Conservation (phyloP, 768 basidiomycete species). For the Boletus rufocinnamomeus region DNA sequence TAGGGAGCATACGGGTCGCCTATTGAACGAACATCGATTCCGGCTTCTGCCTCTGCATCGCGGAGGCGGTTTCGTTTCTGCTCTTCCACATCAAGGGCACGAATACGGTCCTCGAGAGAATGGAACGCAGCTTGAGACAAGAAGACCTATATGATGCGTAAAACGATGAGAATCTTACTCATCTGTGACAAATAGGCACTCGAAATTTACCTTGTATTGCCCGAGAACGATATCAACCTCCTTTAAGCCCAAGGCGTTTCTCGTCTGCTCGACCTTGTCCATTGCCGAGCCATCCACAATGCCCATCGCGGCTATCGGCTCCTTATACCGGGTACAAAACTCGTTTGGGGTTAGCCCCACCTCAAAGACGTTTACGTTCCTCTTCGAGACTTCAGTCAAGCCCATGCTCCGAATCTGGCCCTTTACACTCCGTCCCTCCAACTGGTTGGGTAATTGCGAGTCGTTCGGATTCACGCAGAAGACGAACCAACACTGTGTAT, state of each 20-base stretch:
- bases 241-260: slow-evolving; percentile 53
- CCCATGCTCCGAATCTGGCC: slow-evolving; percentile 86
- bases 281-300: slow-evolving; percentile 60
- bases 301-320: slow-evolving; percentile 58
- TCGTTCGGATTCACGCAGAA: slow-evolving; percentile 96
- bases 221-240: slow-evolving; percentile 83
- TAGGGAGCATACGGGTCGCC: slow-evolving; percentile 83
- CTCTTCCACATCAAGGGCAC: slow-evolving; percentile 83
- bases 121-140: slow-evolving; percentile 86
- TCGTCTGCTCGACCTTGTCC: slow-evolving; percentile 61
- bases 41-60: slow-evolving; percentile 73
- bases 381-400: slow-evolving; percentile 71
- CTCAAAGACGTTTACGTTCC: slow-evolving; percentile 70
- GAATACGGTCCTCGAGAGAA: slow-evolving; percentile 81
- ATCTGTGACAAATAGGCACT: neutral
- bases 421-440: slow-evolving; percentile 90
- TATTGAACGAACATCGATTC: slow-evolving; percentile 55
- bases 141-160: slow-evolving; percentile 65
- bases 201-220: slow-evolving; percentile 66
- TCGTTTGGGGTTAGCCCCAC: slow-evolving; percentile 85
- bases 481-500: slow-evolving; percentile 88
- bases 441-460: slow-evolving; percentile 89
- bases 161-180: slow-evolving; percentile 7
- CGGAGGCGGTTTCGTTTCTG: slow-evolving; percentile 77
- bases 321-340: slow-evolving; percentile 80